Conservation (phyloP, 2,329 filamentous ascomycete species). For the Diplodia seriata region DNA sequence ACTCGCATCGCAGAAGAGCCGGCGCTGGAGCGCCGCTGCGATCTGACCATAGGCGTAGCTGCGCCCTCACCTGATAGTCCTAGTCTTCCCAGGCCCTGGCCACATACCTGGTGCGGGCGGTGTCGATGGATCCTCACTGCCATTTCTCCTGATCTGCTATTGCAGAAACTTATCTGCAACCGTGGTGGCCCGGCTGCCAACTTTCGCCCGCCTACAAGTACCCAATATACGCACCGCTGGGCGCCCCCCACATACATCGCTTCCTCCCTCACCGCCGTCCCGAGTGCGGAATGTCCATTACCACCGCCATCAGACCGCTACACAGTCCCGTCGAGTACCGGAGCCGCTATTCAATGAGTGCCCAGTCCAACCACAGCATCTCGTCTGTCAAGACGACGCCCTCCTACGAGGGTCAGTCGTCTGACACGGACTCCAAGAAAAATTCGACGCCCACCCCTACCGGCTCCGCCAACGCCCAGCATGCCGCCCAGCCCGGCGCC, state of each 20-base stretch:
- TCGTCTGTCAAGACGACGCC: slow-evolving; percentile 46
- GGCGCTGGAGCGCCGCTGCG: slow-evolving; percentile 30
- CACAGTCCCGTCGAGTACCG: slow-evolving; percentile 41
- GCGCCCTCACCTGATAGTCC: slow-evolving; percentile 32
- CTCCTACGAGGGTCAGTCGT: slow-evolving; percentile 49
- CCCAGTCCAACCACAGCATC: slow-evolving; percentile 43
- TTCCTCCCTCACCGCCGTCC: slow-evolving; percentile 31
- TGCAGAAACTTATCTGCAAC: slow-evolving; percentile 32
- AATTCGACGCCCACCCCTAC: slow-evolving; percentile 36
- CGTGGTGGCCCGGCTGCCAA: slow-evolving; percentile 30
- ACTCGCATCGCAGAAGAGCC: slow-evolving; percentile 31
- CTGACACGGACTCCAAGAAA: slow-evolving; percentile 48
- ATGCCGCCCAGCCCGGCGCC: slow-evolving; percentile 38
- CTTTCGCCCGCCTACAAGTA: slow-evolving; percentile 31
- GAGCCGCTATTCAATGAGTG: slow-evolving; percentile 48
- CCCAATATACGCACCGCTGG: slow-evolving; percentile 27
- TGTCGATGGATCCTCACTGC: slow-evolving; percentile 26
- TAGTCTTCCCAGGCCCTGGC: slow-evolving; percentile 31
- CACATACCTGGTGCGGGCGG: slow-evolving; percentile 24
- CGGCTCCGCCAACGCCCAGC: slow-evolving; percentile 3
- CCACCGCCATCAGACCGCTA: slow-evolving; percentile 32
- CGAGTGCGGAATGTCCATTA: slow-evolving; percentile 33
- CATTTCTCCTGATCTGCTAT: slow-evolving; percentile 33
- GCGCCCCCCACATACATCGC: slow-evolving; percentile 30
- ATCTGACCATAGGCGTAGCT: slow-evolving; percentile 33